phyloP scores from a whole-genome alignment of 345 rosid species.

The Citrus inodora region DNA sequence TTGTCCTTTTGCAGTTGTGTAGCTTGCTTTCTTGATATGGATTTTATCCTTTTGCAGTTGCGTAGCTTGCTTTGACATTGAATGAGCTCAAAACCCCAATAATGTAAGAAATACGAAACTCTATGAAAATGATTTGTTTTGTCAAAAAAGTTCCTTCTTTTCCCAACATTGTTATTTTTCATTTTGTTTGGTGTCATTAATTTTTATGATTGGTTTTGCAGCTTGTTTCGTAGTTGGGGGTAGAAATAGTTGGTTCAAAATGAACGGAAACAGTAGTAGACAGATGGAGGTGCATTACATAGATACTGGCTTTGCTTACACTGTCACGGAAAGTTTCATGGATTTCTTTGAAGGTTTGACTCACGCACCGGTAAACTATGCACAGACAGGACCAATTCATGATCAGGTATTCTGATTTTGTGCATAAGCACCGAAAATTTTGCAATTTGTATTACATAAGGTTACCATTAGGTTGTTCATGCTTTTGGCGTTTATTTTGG shows the following conservation, averaged over 20 bases:
- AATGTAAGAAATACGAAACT: background rate
- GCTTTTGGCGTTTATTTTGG: constrained; percentile 14
- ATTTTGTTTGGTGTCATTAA: background rate
- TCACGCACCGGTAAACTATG: constrained; percentile 36
- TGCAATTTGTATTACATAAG: too few species aligned
- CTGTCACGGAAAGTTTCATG: constrained; percentile 54
- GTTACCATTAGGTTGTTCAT: constrained; percentile 10
- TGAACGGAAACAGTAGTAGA: constrained; percentile 35
- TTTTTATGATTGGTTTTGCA: constrained; percentile 19
- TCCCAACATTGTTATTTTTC: background rate
- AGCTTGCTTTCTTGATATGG: background rate
- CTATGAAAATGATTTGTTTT: background rate
- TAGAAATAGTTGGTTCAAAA: constrained; percentile 12
- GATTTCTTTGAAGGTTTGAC: constrained; percentile 54
- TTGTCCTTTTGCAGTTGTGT: too few species aligned
- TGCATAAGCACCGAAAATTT: background rate
- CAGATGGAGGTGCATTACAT: constrained; percentile 59
- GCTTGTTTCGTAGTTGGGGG: constrained; percentile 15
- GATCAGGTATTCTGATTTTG: constrained; percentile 43
- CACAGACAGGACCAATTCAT: constrained; percentile 32
- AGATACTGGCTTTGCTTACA: constrained; percentile 54
- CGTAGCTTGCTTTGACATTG: constrained; percentile 4
- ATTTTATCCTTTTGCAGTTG: background rate
- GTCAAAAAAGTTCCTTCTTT: background rate
- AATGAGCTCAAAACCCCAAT: background rate